Evolutionary conservation across 2,329 filamentous ascomycete genomes (phyloP), one percentile per base, ranked within the genome.

Genomic region (Lachnellula hyalina): DNA sequence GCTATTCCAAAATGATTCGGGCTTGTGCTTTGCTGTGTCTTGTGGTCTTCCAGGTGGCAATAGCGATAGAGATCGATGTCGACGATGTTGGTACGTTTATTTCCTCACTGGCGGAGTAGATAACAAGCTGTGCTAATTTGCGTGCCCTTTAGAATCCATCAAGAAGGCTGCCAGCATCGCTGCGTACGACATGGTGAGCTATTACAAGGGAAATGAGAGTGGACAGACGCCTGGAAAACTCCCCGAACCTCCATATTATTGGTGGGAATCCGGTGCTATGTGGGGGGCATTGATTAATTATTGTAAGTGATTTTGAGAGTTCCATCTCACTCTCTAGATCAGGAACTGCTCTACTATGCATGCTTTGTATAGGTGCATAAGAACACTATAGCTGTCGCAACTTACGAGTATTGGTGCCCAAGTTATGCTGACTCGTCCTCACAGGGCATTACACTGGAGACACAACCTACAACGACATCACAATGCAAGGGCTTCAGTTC

Each of bases 241-340:
- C 25, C 75, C 74, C 4, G 65, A 67, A 34, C 78, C 78, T 7
- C 38, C 38, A 12, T 56, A 53, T 19, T 56, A 46, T 32, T 56
- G 54, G 77, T 80, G 77, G 77, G 76, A 79, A 61, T 81, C 91
- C 12, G 88, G 88, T 50, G 87, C 86, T 51, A 83, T 91, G 75
- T 76, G 84, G 71, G 81, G 81, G 28, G 76, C 85, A 3, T 73
- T 94, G 53, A 76, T 94, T 51, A 86, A 93, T 63, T 94, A 93
- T 68, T 94, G 41, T 44, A 44, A 17, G 41, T 44, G 41, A 23
- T 17, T 23, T 44, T 5, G 11, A 23, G 41, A 44, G 6, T 11
- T 28, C 25, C 25, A 28, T 28, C 25, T 28, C 25, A 28, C 25
- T 28, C 8, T 28, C 25, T 8, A 8, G 25, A 8, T 28, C 25